Evolutionary conservation across 108 stramenopile genomes (phyloP).

Genomic region (Cylindrotheca fusiformis): DNA sequence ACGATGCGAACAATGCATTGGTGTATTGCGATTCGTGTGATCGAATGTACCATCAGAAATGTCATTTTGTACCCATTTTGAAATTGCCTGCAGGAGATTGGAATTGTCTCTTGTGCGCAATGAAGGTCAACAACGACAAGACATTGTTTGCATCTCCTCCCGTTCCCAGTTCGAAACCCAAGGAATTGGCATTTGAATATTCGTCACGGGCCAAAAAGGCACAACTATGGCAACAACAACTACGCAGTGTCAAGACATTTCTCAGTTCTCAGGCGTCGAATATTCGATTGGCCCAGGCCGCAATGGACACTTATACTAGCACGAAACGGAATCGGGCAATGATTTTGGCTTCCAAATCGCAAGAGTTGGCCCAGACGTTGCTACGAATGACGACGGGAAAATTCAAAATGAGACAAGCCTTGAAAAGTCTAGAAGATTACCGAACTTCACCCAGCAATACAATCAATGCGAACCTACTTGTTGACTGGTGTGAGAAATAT

Average conservation of each 20-base stretch:
- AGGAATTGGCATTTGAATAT: slow-evolving; percentile 27
- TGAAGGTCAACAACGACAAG: slow-evolving; percentile 6
- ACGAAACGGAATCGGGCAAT: slow-evolving; percentile 25
- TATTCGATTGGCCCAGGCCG: slow-evolving; percentile 25
- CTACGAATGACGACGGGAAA: slow-evolving; percentile 47
- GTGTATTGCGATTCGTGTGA: slow-evolving; percentile 81
- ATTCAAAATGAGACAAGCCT: slow-evolving; percentile 44
- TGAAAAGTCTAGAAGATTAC: slow-evolving; percentile 42
- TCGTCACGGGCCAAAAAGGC: slow-evolving; percentile 20
- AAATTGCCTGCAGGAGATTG: slow-evolving; percentile 68
- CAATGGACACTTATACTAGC: slow-evolving; percentile 31
- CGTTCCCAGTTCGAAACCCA: not conserved
- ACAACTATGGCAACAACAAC: slow-evolving; percentile 25
- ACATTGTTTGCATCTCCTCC: slow-evolving; percentile 20
- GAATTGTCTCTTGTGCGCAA: slow-evolving; percentile 69
- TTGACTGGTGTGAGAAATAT: slow-evolving; percentile 25
- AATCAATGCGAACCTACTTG: not conserved
- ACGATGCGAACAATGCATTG: slow-evolving; percentile 75
- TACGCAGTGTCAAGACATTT: slow-evolving; percentile 20
- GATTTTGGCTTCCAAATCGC: slow-evolving; percentile 26
- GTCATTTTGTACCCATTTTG: slow-evolving; percentile 85
- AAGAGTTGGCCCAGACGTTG: slow-evolving; percentile 69
- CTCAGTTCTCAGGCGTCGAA: slow-evolving; percentile 30
- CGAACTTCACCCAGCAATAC: slow-evolving; percentile 4
- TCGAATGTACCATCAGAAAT: slow-evolving; percentile 84